Evolutionary conservation across 805 yeast species (phyloP), one percentile per base, ranked within the genome.

Genomic region (Lachancea waltii): DNA sequence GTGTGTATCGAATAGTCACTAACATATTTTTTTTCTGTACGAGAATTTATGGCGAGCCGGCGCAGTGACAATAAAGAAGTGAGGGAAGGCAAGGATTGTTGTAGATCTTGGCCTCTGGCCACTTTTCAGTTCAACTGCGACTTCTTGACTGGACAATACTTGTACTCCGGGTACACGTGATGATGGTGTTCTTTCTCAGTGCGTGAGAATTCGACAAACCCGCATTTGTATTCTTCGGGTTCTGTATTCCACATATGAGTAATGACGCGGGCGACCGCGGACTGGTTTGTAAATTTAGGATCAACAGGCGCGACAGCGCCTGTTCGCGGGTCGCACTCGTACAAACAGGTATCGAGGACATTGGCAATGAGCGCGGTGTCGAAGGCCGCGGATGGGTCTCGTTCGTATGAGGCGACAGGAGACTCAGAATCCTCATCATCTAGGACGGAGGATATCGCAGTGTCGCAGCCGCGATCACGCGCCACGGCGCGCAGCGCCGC

Each of bases 171-270:
- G 42, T 63, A 66, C 42, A 68, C 60, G 34, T 55, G 54, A 29
- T 58, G 48, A 45, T 69, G 74, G 5, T 68, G 53, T 22, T 55
- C 58, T 50, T 67, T 68, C 45, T 68, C 73, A 26, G 62, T 49
- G n/a, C 48, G 51, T 5, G 71, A 67, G 34, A 66, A 53, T 14
- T 48, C 45, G 9, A 59, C 58, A 48, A 69, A 69, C 30, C 55
- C 49, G 23, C 60, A 59, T 53, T 65, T 68, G 35, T 65, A 61
- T n/a, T 50, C 52, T 31, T 45, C 43, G 7, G 56, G 42, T 46
- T 69, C 73, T 1, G 71, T 67, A 27, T 65, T 58, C 74, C 74
- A 69, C 58, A 69, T 49, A 25, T 65, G 53, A 1, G 73, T 68
- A 24, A 69, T 66, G 24, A 66, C 58, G 33, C 66, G 68, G 10